Conservation (phyloP, 306 rosid species). For the Mimosa bimucronata region DNA sequence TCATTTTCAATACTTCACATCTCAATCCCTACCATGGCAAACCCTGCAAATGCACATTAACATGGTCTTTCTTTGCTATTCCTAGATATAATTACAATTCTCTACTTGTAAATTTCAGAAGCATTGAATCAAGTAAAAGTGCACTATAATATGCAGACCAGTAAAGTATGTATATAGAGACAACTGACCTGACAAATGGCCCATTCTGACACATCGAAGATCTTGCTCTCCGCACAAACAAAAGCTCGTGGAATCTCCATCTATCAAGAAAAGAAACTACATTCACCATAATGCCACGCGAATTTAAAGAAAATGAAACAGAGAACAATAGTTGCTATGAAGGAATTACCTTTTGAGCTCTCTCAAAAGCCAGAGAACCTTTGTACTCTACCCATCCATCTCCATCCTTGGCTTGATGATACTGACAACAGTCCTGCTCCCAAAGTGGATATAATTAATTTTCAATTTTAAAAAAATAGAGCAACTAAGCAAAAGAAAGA, state of each 20-base stretch:
- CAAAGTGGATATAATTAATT: conserved; percentile 36
- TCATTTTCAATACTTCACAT: neutral
- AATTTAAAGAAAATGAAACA: conserved; percentile 6
- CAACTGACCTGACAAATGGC: conserved; percentile 95
- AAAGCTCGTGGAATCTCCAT: conserved; percentile 97
- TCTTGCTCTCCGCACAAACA: conserved; percentile 97
- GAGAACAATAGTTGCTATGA: conserved; percentile 7
- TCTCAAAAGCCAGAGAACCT: conserved; percentile 84
- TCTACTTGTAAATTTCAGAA: neutral
- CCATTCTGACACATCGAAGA: conserved; percentile 99
- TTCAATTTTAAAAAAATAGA: neutral
- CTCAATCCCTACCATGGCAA: neutral
- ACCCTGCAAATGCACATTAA: conserved; percentile 1
- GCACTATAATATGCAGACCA: neutral
- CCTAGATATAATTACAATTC: neutral
- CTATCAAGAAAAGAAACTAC: conserved; percentile 50
- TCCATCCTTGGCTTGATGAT: conserved; percentile 99
- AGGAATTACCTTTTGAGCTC: conserved; percentile 74
- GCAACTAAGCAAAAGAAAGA: conserved; percentile 13
- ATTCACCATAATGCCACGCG: conserved; percentile 30
- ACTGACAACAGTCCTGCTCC: conserved; percentile 91
- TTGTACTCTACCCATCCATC: conserved; percentile 99
- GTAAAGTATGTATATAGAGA: conserved; percentile 10
- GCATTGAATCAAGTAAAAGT: conserved; percentile 19
- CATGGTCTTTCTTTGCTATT: conserved; percentile 20